A percentile compares a stretch with the other conserved stretches of the same genome.
phyloP scores from a whole-genome alignment of 176 grass and related monocot species.

The Avena sativa region DNA sequence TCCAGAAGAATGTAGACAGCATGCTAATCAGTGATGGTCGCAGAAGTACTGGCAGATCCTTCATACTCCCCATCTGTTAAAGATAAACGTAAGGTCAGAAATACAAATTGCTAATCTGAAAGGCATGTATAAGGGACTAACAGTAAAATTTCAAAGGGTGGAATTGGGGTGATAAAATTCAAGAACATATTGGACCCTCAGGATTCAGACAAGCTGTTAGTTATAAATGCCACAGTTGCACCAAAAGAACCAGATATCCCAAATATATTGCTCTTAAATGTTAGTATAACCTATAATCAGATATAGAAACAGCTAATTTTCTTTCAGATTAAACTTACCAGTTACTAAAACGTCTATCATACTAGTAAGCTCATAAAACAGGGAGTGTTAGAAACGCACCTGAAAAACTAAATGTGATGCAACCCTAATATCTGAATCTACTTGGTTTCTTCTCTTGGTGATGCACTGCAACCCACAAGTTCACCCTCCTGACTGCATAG shows the following conservation, averaged over 20 bases:
- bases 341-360: slow-evolving; percentile 19
- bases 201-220: neutral
- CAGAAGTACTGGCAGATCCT: slow-evolving; percentile 43
- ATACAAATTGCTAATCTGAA: slow-evolving; percentile 20
- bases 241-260: slow-evolving; percentile 14
- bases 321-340: slow-evolving; percentile 4
- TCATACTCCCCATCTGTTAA: slow-evolving; percentile 62
- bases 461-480: slow-evolving; percentile 36
- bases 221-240: neutral
- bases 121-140: neutral
- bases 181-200: slow-evolving; percentile 11
- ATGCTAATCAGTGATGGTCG: slow-evolving; percentile 48
- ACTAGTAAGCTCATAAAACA: neutral
- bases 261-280: neutral
- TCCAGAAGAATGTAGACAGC: slow-evolving; percentile 45
- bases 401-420: slow-evolving; percentile 60
- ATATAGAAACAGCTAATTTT: slow-evolving; percentile 29
- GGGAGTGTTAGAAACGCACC: slow-evolving; percentile 48
- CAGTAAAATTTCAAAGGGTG: neutral
- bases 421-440: slow-evolving; percentile 49
- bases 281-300: slow-evolving; percentile 15
- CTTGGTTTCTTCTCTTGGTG: slow-evolving; percentile 46
- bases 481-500: slow-evolving; percentile 36
- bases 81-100: slow-evolving; percentile 35
- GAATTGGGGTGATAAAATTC: neutral